Base-by-base conservation (phyloP, 768 basidiomycete genomes). In the Heimioporus sp. region DNA sequence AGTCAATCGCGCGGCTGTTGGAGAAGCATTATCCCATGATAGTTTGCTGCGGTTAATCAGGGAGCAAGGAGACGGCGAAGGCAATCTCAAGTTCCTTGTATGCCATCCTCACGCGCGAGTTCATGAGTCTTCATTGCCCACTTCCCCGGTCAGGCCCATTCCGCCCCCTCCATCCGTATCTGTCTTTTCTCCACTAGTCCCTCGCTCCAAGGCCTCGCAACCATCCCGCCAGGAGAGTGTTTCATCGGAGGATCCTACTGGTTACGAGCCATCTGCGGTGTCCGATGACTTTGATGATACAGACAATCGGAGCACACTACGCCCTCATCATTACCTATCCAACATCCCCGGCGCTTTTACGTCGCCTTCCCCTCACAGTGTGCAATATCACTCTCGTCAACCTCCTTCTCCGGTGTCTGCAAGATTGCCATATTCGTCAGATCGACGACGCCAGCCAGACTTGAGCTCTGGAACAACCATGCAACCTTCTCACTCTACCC, bases 21-120 rank as follows among this genome's bases (percentile, higher is more conserved):
- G 90, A 5, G 84, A 85, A 13, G 82, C 92, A 8, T 71, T 97
- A 31, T 72, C 80, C 12, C 82, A 87, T 54, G 86, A 91, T 28
- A 76, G 74, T 54, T 73, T 98, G 7, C 79, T 89, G 61, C 76
- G 80, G 16, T 76, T 94, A 34, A 92, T 92, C 67, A 75, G 76
- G 49, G 76, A 83, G 38, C 72, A 80, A 9, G 91, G 89, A 35
- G 93, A 97, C 67, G 73, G 80, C 24, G 86, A 78, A 63, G 92
- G 91, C 15, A 80, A 82, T 19, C 82, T 96, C 63, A 94, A 94
- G 68, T 86, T 97, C 55, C 77, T 94, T 51, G 84, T 94, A 24
- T 84, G 85, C 38, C 82, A 83, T 63, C 76, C 77, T 49, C 81
- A 77, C 57, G 85, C 78, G 19, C 69, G 73, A 41, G 86, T 83